These are phyloP conservation scores for Elongisporangium undulatum DNA, from an alignment of 352 stramenopile species.

Conservation along the genomic window DNA sequence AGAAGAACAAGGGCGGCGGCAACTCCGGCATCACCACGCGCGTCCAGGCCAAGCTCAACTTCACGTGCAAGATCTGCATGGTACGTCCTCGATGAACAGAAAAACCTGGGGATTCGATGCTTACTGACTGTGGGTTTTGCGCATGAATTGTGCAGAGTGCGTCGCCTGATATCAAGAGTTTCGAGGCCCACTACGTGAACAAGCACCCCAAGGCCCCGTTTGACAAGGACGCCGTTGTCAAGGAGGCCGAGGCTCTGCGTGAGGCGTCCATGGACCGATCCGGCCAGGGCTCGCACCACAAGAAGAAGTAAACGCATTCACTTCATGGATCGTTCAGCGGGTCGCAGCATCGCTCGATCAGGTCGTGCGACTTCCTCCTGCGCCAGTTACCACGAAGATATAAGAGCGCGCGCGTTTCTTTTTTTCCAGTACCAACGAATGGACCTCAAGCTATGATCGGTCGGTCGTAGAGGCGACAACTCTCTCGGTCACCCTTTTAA, in stretches of 20 bases:
- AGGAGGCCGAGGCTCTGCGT: conserved; percentile 45
- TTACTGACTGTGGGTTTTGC: conserved; percentile 5
- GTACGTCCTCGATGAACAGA: conserved; percentile 18
- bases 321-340: neutral
- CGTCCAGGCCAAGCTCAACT: conserved; percentile 50
- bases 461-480: neutral
- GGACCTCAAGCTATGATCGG: neutral
- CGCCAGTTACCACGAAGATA: neutral
- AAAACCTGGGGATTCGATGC: neutral
- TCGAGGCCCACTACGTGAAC: conserved; percentile 51
- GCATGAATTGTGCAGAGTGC: conserved; percentile 25
- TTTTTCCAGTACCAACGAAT: neutral
- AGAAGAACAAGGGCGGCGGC: conserved; percentile 55
- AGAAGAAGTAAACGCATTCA: conserved; percentile 16
- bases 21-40: conserved; percentile 35
- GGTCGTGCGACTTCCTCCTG: neutral
- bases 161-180: conserved; percentile 60
- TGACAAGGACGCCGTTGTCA: conserved; percentile 41
- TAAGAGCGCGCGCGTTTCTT: neutral
- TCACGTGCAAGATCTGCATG: conserved; percentile 68
- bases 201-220: conserved; percentile 58
- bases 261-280: conserved; percentile 21
- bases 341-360: neutral
- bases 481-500: no score
- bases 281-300: conserved; percentile 48